A percentile compares a stretch with the other conserved stretches of the same genome.
Conservation (phyloP, 768 basidiomycete species). For the Boletus huronensis region DNA sequence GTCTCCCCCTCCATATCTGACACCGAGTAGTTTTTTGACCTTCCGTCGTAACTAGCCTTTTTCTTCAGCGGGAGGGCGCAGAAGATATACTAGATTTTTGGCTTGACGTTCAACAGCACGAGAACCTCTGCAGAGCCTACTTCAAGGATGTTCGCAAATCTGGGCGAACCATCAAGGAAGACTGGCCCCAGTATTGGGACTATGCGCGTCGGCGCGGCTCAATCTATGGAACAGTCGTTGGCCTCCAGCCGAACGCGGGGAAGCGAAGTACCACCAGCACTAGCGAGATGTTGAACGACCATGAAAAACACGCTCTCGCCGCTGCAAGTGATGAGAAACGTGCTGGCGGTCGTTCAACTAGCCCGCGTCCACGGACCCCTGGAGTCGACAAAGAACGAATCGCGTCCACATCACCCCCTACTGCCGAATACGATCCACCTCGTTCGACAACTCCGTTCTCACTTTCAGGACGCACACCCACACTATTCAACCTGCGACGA, state of each 20-base stretch:
- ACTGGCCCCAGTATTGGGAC: conserved; percentile 99
- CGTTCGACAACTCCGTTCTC: conserved; percentile 82
- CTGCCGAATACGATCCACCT: conserved; percentile 45
- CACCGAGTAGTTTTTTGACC: conserved; percentile 4
- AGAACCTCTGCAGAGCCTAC: conserved; percentile 96
- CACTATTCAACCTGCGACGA: conserved; percentile 70
- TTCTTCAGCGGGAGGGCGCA: conserved; percentile 91
- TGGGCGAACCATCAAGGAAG: conserved; percentile 87
- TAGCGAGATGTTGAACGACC: conserved; percentile 64
- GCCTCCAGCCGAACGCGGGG: conserved; percentile 54
- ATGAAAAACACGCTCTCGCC: conserved; percentile 65
- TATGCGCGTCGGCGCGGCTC: conserved; percentile 90
- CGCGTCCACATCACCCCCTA: conserved; percentile 46
- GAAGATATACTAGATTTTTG: conserved; percentile 98
- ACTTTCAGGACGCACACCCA: conserved; percentile 68
- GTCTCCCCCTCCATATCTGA: conserved; percentile 33
- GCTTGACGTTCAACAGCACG: conserved; percentile 99
- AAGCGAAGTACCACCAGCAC: conserved; percentile 85
- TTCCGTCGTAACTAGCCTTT: conserved; percentile 54
- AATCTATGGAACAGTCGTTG: conserved; percentile 88
- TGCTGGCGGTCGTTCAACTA: conserved; percentile 53
- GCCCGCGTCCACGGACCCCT: conserved; percentile 50
- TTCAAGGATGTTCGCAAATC: conserved; percentile 99
- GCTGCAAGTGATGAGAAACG: conserved; percentile 42
- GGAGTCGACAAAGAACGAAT: conserved; percentile 33